phyloP scores from a whole-genome alignment of 345 rosid species.

The Dimocarpus longan region DNA sequence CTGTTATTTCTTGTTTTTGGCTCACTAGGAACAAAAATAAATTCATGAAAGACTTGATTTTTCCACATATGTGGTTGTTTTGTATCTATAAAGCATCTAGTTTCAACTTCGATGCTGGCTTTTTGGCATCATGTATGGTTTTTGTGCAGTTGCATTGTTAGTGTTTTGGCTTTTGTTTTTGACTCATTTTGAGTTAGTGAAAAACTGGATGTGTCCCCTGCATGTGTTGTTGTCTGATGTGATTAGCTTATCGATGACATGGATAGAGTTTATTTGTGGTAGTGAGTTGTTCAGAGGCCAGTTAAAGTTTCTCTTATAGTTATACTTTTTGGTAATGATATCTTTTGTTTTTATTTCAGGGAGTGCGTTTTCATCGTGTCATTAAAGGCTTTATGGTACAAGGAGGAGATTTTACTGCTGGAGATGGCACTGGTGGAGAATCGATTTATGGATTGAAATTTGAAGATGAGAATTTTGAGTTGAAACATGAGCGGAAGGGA shows the following conservation, averaged over 20 bases:
- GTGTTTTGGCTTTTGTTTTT: no score
- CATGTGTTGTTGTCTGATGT: no score
- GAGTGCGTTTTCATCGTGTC: conserved; percentile 75
- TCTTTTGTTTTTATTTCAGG: conserved; percentile 50
- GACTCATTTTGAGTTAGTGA: no score
- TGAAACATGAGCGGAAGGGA: conserved; percentile 96
- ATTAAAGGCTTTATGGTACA: conserved; percentile 89
- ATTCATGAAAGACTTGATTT: background rate
- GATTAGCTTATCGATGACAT: background rate
- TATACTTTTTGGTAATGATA: background rate
- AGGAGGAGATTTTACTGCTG: conserved; percentile 94
- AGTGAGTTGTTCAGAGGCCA: background rate
- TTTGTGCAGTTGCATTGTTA: no score
- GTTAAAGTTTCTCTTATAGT: background rate
- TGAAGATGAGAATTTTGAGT: conserved; percentile 84
- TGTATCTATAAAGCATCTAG: background rate
- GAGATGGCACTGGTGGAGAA: conserved; percentile 95
- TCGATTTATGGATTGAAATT: conserved; percentile 87
- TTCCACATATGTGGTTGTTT: background rate
- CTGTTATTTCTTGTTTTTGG: no score
- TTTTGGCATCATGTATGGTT: no score
- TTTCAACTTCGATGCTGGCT: background rate
- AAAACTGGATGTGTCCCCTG: no score
- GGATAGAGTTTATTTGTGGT: background rate
- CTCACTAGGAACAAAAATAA: no score